These are phyloP conservation scores for Phialemoniopsis sp. DNA, from an alignment of 2,329 filamentous ascomycete genomes.

Conservation along the genomic window DNA sequence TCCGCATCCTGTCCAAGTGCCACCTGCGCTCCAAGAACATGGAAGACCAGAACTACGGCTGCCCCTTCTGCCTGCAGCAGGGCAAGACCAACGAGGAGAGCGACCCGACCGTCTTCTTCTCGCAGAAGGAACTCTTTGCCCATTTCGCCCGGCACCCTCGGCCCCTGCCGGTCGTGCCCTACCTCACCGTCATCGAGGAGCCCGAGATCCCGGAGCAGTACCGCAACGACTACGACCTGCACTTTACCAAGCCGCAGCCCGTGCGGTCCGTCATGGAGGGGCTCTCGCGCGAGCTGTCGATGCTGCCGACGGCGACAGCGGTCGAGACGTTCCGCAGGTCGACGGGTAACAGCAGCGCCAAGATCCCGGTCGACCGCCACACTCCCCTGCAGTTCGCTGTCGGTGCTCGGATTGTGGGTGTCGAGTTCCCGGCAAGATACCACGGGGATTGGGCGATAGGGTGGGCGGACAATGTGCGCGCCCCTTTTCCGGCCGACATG, in stretches of 20 bases:
- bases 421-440: conserved; percentile 47
- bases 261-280: conserved; percentile 34
- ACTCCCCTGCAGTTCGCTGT: conserved; percentile 21
- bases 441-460: conserved; percentile 51
- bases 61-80: conserved; percentile 47
- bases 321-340: conserved; percentile 39
- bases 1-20: conserved; percentile 53
- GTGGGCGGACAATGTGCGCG: conserved; percentile 48
- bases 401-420: conserved; percentile 43
- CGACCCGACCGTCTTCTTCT: conserved; percentile 55
- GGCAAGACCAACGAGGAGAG: conserved; percentile 47
- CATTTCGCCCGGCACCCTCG: conserved; percentile 50
- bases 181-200: conserved; percentile 42
- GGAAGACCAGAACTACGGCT: conserved; percentile 51
- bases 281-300: conserved; percentile 31
- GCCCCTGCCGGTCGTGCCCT: conserved; percentile 44
- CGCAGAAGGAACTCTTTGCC: conserved; percentile 44
- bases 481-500: conserved; percentile 42
- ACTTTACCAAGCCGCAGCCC: conserved; percentile 34
- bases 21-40: conserved; percentile 44
- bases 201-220: conserved; percentile 30
- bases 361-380: conserved; percentile 12
- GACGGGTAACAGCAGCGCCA: conserved; percentile 25
- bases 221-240: conserved; percentile 49
- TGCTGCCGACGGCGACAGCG: conserved; percentile 39